Evolutionary conservation across 73 alveolate species (phyloP), one percentile per base, ranked within the genome.

Genomic region (Diophrys sp.): DNA sequence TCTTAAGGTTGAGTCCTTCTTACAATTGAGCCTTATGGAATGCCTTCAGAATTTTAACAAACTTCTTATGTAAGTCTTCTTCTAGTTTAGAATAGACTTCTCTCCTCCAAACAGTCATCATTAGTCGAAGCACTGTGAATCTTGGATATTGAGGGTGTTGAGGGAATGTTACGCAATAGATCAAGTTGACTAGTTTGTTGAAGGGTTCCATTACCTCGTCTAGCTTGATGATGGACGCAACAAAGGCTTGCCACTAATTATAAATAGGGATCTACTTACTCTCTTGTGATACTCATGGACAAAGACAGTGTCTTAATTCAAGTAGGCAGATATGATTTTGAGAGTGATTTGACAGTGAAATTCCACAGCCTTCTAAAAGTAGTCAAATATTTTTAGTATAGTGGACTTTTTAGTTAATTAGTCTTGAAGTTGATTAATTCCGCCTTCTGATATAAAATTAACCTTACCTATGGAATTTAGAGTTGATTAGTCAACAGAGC

Each of bases 231-330:
- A 68, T 68, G 1, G 56, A 25, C 2, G 75, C 34, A 28, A 25
- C 25, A 28, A 25, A 68, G 23, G 75, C 75, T 68, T 68, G 55
- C 75, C 75, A 68, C 75, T 68, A 2, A 14, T 25, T 68, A 18
- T 44, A 11, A 26, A 28, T n/a, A 68, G 31, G 24, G 75, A 23
- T 1, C 8, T 68, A 1, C 54, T 68, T 68, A 68, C 75, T 2
- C 75, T 18, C 24, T 68, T 68, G 55, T 31, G 31, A 28, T 68
- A 68, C 24, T 68, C 75, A 68, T 28, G 25, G 55, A 68, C 75
- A 28, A 68, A 68, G 23, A 55, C 75, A 18, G 75, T 68, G 5
- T 68, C 75, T 26, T 26, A 2, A 2, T 68, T 68, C n/a, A 44
- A 18, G 2, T 68, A 25, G 55, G 75, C 23, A n/a, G 25, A 31